Evolutionary conservation across 306 rosid species (phyloP), one percentile per base, ranked within the genome.

Genomic region (Hippophae gyantsensis): DNA sequence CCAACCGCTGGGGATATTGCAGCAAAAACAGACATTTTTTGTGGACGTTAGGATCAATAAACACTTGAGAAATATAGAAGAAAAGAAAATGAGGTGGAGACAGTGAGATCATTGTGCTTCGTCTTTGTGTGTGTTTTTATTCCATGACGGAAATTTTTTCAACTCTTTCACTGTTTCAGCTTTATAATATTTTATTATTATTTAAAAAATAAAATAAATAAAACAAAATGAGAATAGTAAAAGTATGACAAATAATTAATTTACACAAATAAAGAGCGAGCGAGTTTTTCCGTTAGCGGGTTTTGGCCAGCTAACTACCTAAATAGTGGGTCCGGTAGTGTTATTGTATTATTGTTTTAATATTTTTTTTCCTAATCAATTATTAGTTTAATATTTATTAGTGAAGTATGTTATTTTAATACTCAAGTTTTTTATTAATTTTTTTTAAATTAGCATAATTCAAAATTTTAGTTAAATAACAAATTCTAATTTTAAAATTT

Each of bases 11-110:
- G 61, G 57, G 77, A 60, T 66, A 74, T 18, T 42, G 71, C 76
- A 6, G 78, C 52, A 47, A 70, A 32, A 32, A 32, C 57, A 13
- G 87, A 84, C 95, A 83, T 89, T 66, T 44, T 6, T 44, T 58
- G 5, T 1, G 7, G 14, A 60, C 59, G 38, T 41, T 13, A 6
- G 40, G 72, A 56, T 58, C 45, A 57, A 48, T 6, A 40, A 26
- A 6, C 14, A 38, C n/a, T 9, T 41, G 48, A 52, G 51, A n/a
- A 50, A 32, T 32, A 11, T 43, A 41, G 13, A n/a, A 52, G 2
- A 42, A 8, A 44, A 6, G 11, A 25, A 32, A 12, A 14, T 5
- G 9, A 8, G 11, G 49, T 10, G 2, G 26, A 27, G 45, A 42
- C 23, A 18, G 23, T 18, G 23, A 2, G 38, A 32, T 32, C 38